Conservation (phyloP, 441 rosid genomes). For the Manihot esculenta region DNA sequence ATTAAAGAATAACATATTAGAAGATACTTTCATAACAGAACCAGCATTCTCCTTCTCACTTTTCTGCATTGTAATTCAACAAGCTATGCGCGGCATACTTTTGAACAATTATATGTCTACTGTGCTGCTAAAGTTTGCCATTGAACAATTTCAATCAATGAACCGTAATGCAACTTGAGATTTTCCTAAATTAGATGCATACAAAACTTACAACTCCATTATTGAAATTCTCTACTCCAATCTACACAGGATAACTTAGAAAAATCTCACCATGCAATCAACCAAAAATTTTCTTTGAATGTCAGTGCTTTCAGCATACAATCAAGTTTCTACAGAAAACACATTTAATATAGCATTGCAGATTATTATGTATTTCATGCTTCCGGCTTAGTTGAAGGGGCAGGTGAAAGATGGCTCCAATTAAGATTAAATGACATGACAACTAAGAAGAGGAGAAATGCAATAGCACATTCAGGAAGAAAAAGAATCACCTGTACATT, state of each 20-base stretch:
- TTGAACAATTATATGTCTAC: not conserved
- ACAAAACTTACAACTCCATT: not conserved
- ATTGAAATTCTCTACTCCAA: constrained; percentile 6
- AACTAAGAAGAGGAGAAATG: not conserved
- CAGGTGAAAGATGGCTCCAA: not conserved
- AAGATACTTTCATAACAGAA: not conserved
- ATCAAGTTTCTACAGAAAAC: constrained; percentile 2
- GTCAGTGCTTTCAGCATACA: not conserved
- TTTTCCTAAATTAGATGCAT: constrained; percentile 8
- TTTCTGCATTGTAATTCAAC: not conserved
- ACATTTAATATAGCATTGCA: not conserved
- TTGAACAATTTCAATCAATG: constrained; percentile 5
- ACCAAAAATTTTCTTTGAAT: not conserved
- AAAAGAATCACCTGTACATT: constrained; percentile 55
- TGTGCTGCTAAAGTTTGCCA: constrained; percentile 9
- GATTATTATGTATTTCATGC: not conserved
- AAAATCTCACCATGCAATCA: not conserved
- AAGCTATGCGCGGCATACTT: not conserved
- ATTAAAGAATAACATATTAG: not conserved
- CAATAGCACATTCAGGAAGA: not conserved
- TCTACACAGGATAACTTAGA: not conserved
- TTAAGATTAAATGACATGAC: not conserved
- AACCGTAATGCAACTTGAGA: constrained; percentile 2
- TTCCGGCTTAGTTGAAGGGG: not conserved
- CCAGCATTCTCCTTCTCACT: not conserved